Conservation (phyloP, 305 asterid genomes). For the Solanum aculeatissimum region DNA sequence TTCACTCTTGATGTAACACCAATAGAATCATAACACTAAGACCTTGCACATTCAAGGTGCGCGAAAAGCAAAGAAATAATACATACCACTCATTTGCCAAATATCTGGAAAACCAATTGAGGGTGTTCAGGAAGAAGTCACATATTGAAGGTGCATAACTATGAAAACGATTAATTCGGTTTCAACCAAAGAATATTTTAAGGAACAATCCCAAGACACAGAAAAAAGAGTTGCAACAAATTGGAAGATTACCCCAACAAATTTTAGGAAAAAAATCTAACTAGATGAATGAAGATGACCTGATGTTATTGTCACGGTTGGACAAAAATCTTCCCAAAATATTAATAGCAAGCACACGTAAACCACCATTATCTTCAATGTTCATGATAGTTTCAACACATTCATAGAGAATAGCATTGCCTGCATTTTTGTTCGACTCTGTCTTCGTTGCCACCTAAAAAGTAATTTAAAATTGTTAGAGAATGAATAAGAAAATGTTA, state of each 20-base stretch:
- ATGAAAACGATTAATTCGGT: background rate
- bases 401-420: constrained; percentile 92
- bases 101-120: background rate
- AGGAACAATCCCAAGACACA: background rate
- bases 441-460: constrained; percentile 93
- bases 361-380: constrained; percentile 93
- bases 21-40: background rate
- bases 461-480: constrained; percentile 12
- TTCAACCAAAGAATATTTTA: background rate
- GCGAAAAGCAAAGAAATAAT: background rate
- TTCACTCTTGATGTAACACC: background rate
- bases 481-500: background rate
- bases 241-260: background rate
- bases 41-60: background rate
- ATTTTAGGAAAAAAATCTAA: background rate
- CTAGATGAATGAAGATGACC: constrained; percentile 35
- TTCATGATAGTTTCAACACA: constrained; percentile 90
- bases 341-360: constrained; percentile 90
- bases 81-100: background rate
- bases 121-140: background rate
- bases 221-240: background rate
- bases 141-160: background rate
- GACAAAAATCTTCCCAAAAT: constrained; percentile 98
- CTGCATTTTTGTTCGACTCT: constrained; percentile 91
- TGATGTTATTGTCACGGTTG: constrained; percentile 94